Evolutionary conservation across 2,329 filamentous ascomycete genomes (phyloP).

Genomic region (Penicillium fuscoglaucum): DNA sequence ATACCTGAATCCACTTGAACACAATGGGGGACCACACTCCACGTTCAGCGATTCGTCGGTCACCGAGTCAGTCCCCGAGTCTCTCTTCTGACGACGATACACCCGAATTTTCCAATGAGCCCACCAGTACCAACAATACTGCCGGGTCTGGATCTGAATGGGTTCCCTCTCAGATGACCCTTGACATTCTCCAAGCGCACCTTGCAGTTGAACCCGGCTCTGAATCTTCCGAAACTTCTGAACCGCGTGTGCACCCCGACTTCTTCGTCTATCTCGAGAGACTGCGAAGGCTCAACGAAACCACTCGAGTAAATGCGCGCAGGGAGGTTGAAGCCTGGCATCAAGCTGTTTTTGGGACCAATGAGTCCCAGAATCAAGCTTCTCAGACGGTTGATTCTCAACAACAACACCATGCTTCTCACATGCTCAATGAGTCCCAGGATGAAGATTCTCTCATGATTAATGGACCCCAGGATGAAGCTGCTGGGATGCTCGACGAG

Average conservation of each 20-base stretch:
- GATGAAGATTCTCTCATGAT: background rate
- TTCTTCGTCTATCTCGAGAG: background rate
- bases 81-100: background rate
- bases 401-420: background rate
- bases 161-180: too few relatives aligned
- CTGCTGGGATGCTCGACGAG: too few relatives aligned
- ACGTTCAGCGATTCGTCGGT: background rate
- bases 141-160: background rate
- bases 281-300: background rate
- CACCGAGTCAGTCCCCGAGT: background rate
- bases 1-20: background rate
- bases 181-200: background rate
- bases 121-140: background rate
- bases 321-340: background rate
- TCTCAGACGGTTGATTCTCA: background rate
- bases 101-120: background rate
- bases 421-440: background rate
- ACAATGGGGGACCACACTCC: background rate
- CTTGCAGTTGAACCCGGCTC: background rate
- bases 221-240: background rate
- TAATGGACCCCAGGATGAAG: too few relatives aligned
- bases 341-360: background rate
- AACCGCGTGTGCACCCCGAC: background rate
- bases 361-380: background rate
- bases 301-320: background rate